Evolutionary conservation across 2,329 filamentous ascomycete genomes (phyloP).

Genomic region (Drechslerella dactyloides): DNA sequence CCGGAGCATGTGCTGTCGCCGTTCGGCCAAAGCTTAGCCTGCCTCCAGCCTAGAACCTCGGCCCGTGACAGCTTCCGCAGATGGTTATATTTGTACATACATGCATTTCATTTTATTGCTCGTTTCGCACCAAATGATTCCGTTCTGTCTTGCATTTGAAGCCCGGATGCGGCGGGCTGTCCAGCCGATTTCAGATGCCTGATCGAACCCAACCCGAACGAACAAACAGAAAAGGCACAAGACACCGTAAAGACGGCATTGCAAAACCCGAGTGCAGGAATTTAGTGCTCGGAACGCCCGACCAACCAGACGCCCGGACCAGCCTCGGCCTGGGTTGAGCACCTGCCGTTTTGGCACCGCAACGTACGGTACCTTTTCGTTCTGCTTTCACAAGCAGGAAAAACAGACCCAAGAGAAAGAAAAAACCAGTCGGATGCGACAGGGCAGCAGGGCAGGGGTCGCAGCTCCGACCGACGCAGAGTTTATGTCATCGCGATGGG

Average conservation of each 20-base stretch:
- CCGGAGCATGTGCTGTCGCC: neutral
- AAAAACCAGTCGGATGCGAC: neutral
- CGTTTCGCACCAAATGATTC: too few relatives aligned
- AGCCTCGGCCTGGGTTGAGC: neutral
- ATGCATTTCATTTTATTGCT: too few relatives aligned
- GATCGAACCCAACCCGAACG: too few relatives aligned
- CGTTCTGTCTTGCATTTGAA: too few relatives aligned
- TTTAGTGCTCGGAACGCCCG: too few relatives aligned
- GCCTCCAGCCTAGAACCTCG: conserved; percentile 45
- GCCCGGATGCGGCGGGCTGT: too few relatives aligned
- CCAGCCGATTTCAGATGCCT: too few relatives aligned
- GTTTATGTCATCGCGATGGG: neutral
- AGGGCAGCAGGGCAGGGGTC: neutral
- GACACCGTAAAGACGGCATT: too few relatives aligned
- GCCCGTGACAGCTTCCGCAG: neutral
- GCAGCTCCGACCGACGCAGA: neutral
- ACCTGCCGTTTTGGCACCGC: neutral
- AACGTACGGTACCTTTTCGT: neutral
- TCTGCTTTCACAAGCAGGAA: neutral
- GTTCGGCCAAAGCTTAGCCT: neutral
- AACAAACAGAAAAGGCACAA: too few relatives aligned
- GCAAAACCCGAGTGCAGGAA: too few relatives aligned
- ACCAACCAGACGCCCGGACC: neutral
- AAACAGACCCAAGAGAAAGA: neutral
- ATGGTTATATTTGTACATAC: conserved; percentile 13